Base-by-base conservation (phyloP, 192 early-diverging fungal genomes). In the Coemansia sp. region DNA sequence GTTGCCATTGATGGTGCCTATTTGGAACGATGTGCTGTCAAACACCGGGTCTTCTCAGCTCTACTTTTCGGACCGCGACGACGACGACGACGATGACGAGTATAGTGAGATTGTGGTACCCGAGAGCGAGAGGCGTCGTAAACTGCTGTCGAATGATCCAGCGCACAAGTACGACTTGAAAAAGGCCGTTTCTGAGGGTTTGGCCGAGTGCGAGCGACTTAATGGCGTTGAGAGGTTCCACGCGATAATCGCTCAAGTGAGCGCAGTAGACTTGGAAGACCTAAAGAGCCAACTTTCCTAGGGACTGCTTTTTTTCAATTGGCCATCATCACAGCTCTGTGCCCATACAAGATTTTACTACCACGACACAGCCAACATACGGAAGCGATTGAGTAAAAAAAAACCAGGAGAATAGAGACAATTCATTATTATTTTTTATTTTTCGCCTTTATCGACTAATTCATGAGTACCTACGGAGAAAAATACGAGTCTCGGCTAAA, bases 401-500 rank as follows among this genome's bases (percentile, higher is more conserved):
- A 0, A 5, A n/a, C n/a, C n/a, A n/a, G n/a, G n/a, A 53, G 3
- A 8, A 31, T 53, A 53, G 1, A 28, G 3, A 12, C 1, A 26
- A 28, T 31, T 16, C 33, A 21, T 23, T 39, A 41, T 39, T 12
- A 25, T 39, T 60, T 39, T 45, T 26, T 34, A 43, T 60, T 23
- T 23, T 41, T 25, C 23, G 8, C 16, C 3, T 60, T 26, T 39
- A n/a, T 25, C 10, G 23, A 10, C 23, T 37, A 59, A 59, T 25
- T 36, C 38, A 81, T 81, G 73, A 73, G 66, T 35, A 67, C 66
- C 18, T 80, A 80, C 64, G 78, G 78, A 2, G 78, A 80, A 62
- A 80, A 80, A 42, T 75, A 80, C 66, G 78, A 80, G 66, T 80
- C 78, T 28, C 71, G 77, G 21, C 68, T 74, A 47, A 79, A 62